phyloP scores from a whole-genome alignment of 2,329 filamentous ascomycete species.

The Berkeleyomyces basicola region DNA sequence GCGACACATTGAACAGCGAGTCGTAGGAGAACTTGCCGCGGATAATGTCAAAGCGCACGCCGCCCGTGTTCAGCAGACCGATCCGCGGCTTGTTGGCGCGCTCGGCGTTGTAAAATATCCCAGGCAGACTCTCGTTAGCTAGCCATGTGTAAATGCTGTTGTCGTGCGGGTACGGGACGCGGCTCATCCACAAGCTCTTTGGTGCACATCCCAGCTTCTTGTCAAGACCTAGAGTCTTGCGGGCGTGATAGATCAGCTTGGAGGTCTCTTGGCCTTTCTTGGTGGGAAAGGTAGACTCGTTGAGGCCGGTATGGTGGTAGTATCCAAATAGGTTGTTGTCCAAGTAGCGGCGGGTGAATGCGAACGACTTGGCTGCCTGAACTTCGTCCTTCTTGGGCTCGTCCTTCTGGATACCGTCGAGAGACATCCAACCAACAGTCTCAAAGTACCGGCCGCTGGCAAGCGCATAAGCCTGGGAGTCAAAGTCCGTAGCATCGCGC shows the following conservation, averaged over 20 bases:
- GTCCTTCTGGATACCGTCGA: conserved; percentile 42
- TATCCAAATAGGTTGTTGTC: conserved; percentile 85
- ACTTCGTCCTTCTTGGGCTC: conserved; percentile 19
- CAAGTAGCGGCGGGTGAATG: conserved; percentile 69
- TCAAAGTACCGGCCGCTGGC: conserved; percentile 89
- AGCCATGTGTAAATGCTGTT: conserved; percentile 74
- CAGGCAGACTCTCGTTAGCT: conserved; percentile 55
- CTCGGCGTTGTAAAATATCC: conserved; percentile 39
- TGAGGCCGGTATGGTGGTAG: conserved; percentile 61
- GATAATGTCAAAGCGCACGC: conserved; percentile 90
- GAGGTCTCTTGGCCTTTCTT: conserved; percentile 57
- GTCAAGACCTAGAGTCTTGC: conserved; percentile 56
- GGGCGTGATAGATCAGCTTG: conserved; percentile 48
- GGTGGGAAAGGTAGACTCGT: conserved; percentile 59
- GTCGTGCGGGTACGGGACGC: conserved; percentile 54
- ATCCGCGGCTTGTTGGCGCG: conserved; percentile 48
- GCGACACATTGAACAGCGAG: conserved; percentile 69
- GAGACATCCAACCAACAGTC: conserved; percentile 84
- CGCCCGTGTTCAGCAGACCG: conserved; percentile 74
- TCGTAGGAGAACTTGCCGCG: conserved; percentile 81
- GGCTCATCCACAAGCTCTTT: conserved; percentile 62
- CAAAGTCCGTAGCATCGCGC: conserved; percentile 66
- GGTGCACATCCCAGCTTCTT: conserved; percentile 70
- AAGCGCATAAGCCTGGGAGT: conserved; percentile 59
- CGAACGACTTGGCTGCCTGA: conserved; percentile 24